phyloP scores from a whole-genome alignment of 2,329 filamentous ascomycete genomes.

The Fusarium udum region DNA sequence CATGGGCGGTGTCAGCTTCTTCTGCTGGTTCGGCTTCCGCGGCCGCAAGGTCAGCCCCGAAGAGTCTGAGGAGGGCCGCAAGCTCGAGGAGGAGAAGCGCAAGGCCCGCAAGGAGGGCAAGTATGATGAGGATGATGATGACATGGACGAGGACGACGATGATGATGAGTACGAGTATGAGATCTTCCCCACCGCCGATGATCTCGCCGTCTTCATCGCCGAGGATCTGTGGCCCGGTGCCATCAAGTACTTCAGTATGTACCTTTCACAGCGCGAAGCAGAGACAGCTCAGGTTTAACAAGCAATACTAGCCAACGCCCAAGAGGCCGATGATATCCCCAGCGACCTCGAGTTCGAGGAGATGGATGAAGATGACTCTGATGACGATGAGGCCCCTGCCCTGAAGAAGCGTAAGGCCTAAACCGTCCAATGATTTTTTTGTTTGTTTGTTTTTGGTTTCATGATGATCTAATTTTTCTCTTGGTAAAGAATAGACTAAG shows the following conservation, averaged over 20 bases:
- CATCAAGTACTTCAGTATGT: constrained; percentile 90
- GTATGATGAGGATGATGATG: constrained; percentile 52
- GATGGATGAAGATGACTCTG: constrained; percentile 55
- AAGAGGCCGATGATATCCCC: constrained; percentile 70
- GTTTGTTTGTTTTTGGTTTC: background rate
- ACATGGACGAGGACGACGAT: constrained; percentile 65
- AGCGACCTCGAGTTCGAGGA: constrained; percentile 76
- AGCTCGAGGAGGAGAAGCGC: constrained; percentile 69
- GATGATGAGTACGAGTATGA: constrained; percentile 76
- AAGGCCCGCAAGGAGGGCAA: constrained; percentile 60
- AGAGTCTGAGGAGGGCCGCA: constrained; percentile 71
- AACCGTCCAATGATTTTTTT: background rate
- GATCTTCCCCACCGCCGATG: constrained; percentile 88
- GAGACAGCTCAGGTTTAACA: constrained; percentile 47
- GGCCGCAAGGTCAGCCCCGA: constrained; percentile 75
- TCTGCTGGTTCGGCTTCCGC: constrained; percentile 86
- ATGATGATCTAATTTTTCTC: constrained; percentile 31
- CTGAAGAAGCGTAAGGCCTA: constrained; percentile 57
- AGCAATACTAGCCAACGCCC: constrained; percentile 56
- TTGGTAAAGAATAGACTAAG: constrained; percentile 36
- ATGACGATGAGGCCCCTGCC: constrained; percentile 51
- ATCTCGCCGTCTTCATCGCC: constrained; percentile 79
- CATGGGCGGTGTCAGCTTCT: constrained; percentile 79
- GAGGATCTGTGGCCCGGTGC: constrained; percentile 92
- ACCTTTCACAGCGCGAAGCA: background rate